phyloP scores from a whole-genome alignment of 441 rosid genomes.

The Breynia disticha region DNA sequence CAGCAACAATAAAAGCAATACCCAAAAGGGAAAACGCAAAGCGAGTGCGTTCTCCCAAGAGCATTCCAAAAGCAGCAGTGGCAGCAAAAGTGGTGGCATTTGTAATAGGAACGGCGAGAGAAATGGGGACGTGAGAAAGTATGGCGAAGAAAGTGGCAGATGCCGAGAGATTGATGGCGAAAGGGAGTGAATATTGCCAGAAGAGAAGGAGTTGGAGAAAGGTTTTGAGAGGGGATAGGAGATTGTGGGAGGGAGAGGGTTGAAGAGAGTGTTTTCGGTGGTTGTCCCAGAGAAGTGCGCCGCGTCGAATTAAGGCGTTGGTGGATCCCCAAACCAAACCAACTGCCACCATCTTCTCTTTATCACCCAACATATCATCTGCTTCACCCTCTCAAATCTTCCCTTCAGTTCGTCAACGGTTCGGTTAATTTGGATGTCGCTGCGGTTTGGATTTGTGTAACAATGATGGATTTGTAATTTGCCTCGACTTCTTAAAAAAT shows the following conservation, averaged over 20 bases:
- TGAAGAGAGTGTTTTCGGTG: slow-evolving; percentile 23
- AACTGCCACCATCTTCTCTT: slow-evolving; percentile 73
- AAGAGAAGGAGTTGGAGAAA: slow-evolving; percentile 59
- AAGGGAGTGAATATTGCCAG: slow-evolving; percentile 89
- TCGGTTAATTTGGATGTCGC: too few relatives aligned
- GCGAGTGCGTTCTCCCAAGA: slow-evolving; percentile 65
- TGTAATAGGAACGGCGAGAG: slow-evolving; percentile 81
- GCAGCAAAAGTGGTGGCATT: slow-evolving; percentile 89
- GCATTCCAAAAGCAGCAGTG: slow-evolving; percentile 63
- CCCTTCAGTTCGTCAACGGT: not conserved
- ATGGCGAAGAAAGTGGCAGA: slow-evolving; percentile 85
- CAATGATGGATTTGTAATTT: too few relatives aligned
- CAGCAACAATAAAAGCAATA: slow-evolving; percentile 52
- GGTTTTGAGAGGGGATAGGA: slow-evolving; percentile 27
- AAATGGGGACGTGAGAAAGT: slow-evolving; percentile 58
- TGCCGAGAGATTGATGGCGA: slow-evolving; percentile 71
- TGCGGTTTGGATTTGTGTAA: too few relatives aligned
- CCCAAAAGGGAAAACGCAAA: slow-evolving; percentile 51
- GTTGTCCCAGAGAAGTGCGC: slow-evolving; percentile 72
- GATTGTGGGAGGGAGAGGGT: slow-evolving; percentile 24
- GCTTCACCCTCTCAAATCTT: too few relatives aligned
- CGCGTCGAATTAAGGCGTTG: slow-evolving; percentile 80
- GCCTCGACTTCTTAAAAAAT: too few relatives aligned
- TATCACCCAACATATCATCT: slow-evolving; percentile 60
- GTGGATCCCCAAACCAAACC: slow-evolving; percentile 91